These are phyloP conservation scores for Zygosaccharomyces gambellarensis DNA, from an alignment of 805 yeast genomes.

Conservation along the genomic window DNA sequence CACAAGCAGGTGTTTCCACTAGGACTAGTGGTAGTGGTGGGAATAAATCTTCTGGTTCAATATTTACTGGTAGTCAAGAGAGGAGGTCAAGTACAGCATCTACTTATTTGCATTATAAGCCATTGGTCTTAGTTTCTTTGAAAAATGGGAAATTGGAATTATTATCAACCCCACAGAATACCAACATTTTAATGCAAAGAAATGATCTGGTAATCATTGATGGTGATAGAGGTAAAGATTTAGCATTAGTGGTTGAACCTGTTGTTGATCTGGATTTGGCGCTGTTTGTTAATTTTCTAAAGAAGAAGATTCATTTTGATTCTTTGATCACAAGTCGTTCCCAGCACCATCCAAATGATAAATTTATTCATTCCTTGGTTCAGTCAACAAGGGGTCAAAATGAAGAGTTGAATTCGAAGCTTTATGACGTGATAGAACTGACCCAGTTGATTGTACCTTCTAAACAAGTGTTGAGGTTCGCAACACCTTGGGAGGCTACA, in stretches of 20 bases:
- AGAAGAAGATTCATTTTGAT: constrained; percentile 59
- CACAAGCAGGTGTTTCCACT: background rate
- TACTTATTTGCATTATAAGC: constrained; percentile 34
- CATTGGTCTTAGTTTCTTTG: constrained; percentile 45
- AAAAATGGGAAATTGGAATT: constrained; percentile 68
- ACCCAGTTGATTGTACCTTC: constrained; percentile 63
- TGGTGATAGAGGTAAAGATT: constrained; percentile 80
- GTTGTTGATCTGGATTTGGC: constrained; percentile 59
- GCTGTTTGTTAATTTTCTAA: constrained; percentile 64
- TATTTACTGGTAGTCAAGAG: constrained; percentile 3
- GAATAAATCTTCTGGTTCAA: constrained; percentile 5
- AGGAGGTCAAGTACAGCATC: constrained; percentile 19
- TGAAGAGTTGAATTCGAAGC: constrained; percentile 27
- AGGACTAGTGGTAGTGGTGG: constrained; percentile 10
- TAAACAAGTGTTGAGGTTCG: constrained; percentile 71
- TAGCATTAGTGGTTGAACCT: constrained; percentile 69
- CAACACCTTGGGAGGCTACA: constrained; percentile 61
- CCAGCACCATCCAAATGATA: constrained; percentile 28
- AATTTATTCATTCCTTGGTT: constrained; percentile 28
- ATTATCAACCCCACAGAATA: constrained; percentile 58
- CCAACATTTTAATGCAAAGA: constrained; percentile 53
- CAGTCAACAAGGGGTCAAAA: constrained; percentile 22
- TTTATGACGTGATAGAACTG: constrained; percentile 41
- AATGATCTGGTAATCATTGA: constrained; percentile 72
- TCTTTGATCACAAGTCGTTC: constrained; percentile 32